These are phyloP conservation scores for Venturia aucupariae DNA, from an alignment of 2,329 filamentous ascomycete species.

Conservation along the genomic window DNA sequence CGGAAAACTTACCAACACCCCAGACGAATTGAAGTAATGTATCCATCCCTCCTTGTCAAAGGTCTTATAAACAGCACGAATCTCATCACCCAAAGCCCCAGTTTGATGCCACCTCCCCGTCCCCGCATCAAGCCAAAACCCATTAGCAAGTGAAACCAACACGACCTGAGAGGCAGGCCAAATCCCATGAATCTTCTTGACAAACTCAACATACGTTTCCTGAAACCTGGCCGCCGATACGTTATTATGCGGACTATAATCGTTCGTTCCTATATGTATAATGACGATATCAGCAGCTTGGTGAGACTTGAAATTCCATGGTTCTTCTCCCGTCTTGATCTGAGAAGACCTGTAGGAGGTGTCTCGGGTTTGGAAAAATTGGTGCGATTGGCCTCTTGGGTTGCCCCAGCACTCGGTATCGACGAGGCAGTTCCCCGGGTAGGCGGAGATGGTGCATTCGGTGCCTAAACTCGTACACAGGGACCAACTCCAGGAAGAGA, in stretches of 20 bases:
- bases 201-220: constrained; percentile 32
- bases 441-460: constrained; percentile 50
- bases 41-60: constrained; percentile 46
- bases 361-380: constrained; percentile 51
- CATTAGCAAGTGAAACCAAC: constrained; percentile 43
- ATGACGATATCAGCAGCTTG: constrained; percentile 33
- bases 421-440: constrained; percentile 48
- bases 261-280: constrained; percentile 40
- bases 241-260: constrained; percentile 35
- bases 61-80: constrained; percentile 42
- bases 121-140: constrained; percentile 44
- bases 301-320: constrained; percentile 27
- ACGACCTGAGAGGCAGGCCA: constrained; percentile 36
- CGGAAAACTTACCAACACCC: constrained; percentile 52
- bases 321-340: constrained; percentile 24
- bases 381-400: constrained; percentile 35
- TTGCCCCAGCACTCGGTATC: constrained; percentile 48
- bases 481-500: constrained; percentile 48
- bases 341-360: constrained; percentile 38
- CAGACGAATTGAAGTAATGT: constrained; percentile 53
- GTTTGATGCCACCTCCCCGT: constrained; percentile 35
- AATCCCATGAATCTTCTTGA: constrained; percentile 31
- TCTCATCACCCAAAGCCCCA: constrained; percentile 41
- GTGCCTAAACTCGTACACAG: constrained; percentile 48
- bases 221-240: constrained; percentile 31